A percentile compares a stretch with the other conserved stretches of the same genome.
phyloP scores from a whole-genome alignment of 768 basidiomycete species.

The Suillus hirtellus region DNA sequence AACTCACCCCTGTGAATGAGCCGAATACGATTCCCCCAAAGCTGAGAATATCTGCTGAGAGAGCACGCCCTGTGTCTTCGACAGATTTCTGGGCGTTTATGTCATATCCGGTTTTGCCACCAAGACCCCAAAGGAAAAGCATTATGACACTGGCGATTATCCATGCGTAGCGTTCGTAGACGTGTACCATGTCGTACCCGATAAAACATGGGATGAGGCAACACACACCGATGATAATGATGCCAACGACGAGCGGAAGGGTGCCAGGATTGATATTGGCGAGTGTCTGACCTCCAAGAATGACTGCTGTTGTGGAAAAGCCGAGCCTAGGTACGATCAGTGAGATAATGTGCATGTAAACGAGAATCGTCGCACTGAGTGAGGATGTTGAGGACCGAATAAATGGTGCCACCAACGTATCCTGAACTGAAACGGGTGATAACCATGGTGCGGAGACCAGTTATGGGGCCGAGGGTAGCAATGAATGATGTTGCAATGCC shows the following conservation, averaged over 20 bases:
- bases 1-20: constrained; percentile 40
- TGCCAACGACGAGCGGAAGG: constrained; percentile 48
- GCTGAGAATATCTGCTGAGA: constrained; percentile 41
- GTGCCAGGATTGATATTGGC: constrained; percentile 45
- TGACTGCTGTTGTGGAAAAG: constrained; percentile 49
- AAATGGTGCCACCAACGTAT: constrained; percentile 48
- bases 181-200: constrained; percentile 46
- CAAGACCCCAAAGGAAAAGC: constrained; percentile 53
- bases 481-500: constrained; percentile 46
- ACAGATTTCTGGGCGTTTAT: constrained; percentile 40
- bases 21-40: constrained; percentile 57
- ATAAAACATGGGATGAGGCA: constrained; percentile 48
- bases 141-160: constrained; percentile 46
- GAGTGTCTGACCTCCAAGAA: constrained; percentile 54
- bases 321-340: constrained; percentile 37
- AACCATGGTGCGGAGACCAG: constrained; percentile 56
- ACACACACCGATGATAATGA: constrained; percentile 46
- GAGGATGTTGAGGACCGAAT: constrained; percentile 54
- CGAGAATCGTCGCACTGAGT: constrained; percentile 36
- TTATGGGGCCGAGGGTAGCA: constrained; percentile 53
- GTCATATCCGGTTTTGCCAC: constrained; percentile 47
- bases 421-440: constrained; percentile 50
- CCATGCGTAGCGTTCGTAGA: constrained; percentile 60
- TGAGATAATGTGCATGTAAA: background rate
- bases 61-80: constrained; percentile 45